Base-by-base conservation (phyloP, 1,139 yeast genomes). In the Hyphopichia khmerensis region DNA sequence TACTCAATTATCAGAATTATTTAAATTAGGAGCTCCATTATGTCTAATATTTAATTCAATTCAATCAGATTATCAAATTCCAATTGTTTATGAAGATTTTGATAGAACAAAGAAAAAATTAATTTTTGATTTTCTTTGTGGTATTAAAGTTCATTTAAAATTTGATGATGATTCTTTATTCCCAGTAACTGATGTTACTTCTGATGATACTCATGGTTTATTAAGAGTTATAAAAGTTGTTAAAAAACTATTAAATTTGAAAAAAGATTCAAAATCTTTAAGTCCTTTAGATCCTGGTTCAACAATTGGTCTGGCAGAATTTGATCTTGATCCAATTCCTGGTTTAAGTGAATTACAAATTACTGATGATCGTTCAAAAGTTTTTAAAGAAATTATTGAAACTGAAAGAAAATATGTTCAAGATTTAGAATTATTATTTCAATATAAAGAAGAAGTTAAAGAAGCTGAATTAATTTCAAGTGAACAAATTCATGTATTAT, bases 371-470 rank as follows among this genome's bases (percentile, higher is more conserved):
- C 73, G 89, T 39, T 82, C 88, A 16, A 88, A 87, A 57, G 93
- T 91, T 39, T 82, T 91, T 41, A 81, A 79, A 52, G 99, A 93
- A 64, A 71, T 93, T 36, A 76, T 95, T 30, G 87, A 84, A 53
- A 89, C 96, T 2, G 99, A 93, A 64, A 75, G 98, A 50, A 90
- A 88, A 62, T 93, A 85, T 60, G 96, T 93, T 17, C 89, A 86
- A 60, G 98, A 93, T 61, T 69, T 93, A 51, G 97, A 91, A 61
- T 75, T 81, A 13, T 65, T 93, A 54, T 73, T 78, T 39, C 67
- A 66, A 36, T 95, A 89, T 64, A 84, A 84, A 59, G 72, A 77
- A 43, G 95, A 87, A 51, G 68, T 93, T 35, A 68, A 78, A 41
- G 71, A 74, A 17, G 78, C 83, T 11, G 93, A 87, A 48, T 66